Evolutionary conservation across 306 rosid genomes (phyloP).

Genomic region (Vachellia collinsii): DNA sequence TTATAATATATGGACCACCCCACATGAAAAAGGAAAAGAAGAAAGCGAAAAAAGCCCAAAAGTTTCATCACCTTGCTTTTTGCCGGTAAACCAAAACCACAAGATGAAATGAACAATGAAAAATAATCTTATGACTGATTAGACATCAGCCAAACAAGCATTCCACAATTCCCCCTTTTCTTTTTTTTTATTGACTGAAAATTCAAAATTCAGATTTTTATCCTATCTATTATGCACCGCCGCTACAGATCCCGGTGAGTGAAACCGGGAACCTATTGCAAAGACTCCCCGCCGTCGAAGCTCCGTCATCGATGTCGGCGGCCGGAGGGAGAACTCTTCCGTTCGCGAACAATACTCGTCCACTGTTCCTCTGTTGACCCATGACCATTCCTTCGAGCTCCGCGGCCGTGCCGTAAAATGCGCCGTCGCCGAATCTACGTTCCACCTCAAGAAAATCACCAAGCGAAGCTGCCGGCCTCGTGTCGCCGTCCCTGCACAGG

Average conservation of each 20-base stretch:
- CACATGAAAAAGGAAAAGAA: background rate
- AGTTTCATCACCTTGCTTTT: conserved; percentile 26
- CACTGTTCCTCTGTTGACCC: conserved; percentile 49
- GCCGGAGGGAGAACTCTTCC: conserved; percentile 91
- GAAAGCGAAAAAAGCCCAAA: conserved; percentile 35
- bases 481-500: conserved; percentile 74
- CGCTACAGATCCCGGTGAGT: conserved; percentile 82
- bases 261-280: conserved; percentile 75
- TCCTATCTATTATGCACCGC: conserved; percentile 53
- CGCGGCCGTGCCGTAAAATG: conserved; percentile 78
- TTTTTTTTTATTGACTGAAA: background rate
- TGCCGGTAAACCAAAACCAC: conserved; percentile 4
- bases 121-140: conserved; percentile 12
- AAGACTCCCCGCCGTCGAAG: no score
- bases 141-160: conserved; percentile 8
- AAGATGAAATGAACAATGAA: background rate
- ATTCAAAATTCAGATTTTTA: conserved; percentile 5
- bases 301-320: no score
- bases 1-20: conserved; percentile 2
- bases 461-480: conserved; percentile 74
- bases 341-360: conserved; percentile 69
- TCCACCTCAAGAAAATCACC: conserved; percentile 95
- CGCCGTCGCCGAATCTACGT: conserved; percentile 81
- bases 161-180: background rate
- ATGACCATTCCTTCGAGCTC: conserved; percentile 86